Base-by-base conservation (phyloP, 768 basidiomycete genomes). In the Boletus vermiculosoides region DNA sequence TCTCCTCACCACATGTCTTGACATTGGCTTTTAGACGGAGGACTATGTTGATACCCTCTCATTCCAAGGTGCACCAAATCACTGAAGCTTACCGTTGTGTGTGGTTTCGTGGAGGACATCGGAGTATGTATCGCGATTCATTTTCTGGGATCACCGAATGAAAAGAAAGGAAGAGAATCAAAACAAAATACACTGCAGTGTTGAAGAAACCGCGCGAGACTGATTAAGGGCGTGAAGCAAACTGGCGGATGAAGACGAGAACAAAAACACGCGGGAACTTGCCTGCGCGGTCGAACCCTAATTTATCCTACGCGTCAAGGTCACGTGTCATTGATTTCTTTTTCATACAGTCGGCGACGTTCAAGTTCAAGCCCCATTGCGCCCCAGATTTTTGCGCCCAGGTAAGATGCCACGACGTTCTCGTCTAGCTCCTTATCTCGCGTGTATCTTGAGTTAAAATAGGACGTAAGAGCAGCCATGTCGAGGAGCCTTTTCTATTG, bases 401-500 rank as follows among this genome's bases (percentile, higher is more conserved):
- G 56, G 65, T 60, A 37, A 55, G 61, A 13, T 44, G 39, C 42
- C 54, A 57, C 42, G 53, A 22, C 31, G 16, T 8, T n/a, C 40
- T 47, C 40, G 44, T 44, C 57, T 30, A 11, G 33, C 28, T 18
- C 31, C 25, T 47, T 51, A 51, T 59, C 49, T 45, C 45, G 30
- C 36, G 54, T 40, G 40, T 36, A 45, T 41, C 39, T 40, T 2
- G 31, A 22, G 30, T 25, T 41, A n/a, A 41, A 47, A 42, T 40
- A 30, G 28, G 37, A 30, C 34, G 28, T 36, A 52, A 30, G 41
- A 54, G 30, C 30, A 41, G 12, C 39, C 55, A 61, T 80, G 77
- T 74, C 77, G 31, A 73, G 67, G 20, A 78, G 79, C 45, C 76
- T 79, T 4, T 67, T 77, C 77, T 50, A 82, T 79, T 45, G 70